Conservation (phyloP, 2,329 filamentous ascomycete species). For the Paraphoma chrysanthemicola region DNA sequence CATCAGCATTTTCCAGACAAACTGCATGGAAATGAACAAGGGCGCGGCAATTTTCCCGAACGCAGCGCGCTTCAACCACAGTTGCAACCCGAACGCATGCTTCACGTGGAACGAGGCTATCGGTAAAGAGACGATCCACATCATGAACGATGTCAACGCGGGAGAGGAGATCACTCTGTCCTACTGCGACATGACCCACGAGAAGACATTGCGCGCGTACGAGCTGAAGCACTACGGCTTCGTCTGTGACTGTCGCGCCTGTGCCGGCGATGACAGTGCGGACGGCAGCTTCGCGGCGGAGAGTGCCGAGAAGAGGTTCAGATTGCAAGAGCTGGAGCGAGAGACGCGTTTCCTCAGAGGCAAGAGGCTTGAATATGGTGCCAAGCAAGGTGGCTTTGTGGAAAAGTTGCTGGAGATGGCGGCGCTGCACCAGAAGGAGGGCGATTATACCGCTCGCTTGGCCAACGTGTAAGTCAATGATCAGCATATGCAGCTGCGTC, state of each 20-base stretch:
- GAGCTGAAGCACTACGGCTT: slow-evolving; percentile 48
- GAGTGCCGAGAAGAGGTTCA: slow-evolving; percentile 39
- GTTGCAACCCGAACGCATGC: slow-evolving; percentile 49
- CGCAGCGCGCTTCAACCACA: slow-evolving; percentile 51
- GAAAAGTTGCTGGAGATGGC: slow-evolving; percentile 35
- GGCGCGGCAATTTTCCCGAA: slow-evolving; percentile 46
- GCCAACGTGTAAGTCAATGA: slow-evolving; percentile 32
- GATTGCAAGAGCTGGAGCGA: slow-evolving; percentile 43
- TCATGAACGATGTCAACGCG: slow-evolving; percentile 38
- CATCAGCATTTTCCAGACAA: slow-evolving; percentile 50
- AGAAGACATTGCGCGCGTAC: slow-evolving; percentile 34
- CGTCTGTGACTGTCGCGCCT: slow-evolving; percentile 47
- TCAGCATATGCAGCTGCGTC: too few species aligned
- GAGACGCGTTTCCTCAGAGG: slow-evolving; percentile 31
- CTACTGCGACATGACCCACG: slow-evolving; percentile 46
- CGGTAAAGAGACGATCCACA: slow-evolving; percentile 41
- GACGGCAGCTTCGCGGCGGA: slow-evolving; percentile 29
- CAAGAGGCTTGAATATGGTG: slow-evolving; percentile 15
- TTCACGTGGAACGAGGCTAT: slow-evolving; percentile 45
- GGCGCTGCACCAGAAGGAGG: slow-evolving; percentile 35
- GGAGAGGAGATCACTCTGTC: slow-evolving; percentile 49
- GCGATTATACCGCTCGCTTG: slow-evolving; percentile 28
- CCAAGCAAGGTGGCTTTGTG: slow-evolving; percentile 18
- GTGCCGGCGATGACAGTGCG: slow-evolving; percentile 38
- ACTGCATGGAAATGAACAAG: slow-evolving; percentile 46